Base-by-base conservation (phyloP, 306 rosid species). In the Dryas octopetala region DNA sequence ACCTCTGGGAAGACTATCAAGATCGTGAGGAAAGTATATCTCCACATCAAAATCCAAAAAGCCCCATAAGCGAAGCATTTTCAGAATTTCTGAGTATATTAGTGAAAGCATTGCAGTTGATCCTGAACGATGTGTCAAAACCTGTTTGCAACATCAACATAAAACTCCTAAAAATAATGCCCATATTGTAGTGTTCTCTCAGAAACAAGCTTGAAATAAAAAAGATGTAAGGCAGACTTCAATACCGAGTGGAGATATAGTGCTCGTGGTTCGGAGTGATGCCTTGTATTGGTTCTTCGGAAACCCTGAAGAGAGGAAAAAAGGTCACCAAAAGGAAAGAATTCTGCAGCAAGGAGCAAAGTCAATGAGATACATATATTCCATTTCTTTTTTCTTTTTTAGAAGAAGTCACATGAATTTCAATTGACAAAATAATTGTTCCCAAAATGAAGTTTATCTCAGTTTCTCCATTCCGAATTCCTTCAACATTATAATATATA, bases 31-130 rank as follows among this genome's bases (percentile, higher is more conserved):
- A 75, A 83, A 88, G 78, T 84, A 91, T 81, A 95, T 87, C 82
- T 91, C 98, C 26, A 91, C 96, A 80, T 95, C 98, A 76, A 95
- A 95, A 84, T 87, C 86, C 77, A 95, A 57, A 82, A 95, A 96
- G 61, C 97, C 93, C 98, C 97, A 91, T 59, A 91, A 66, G 47
- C 97, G 96, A 76, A 91, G 95, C 97, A 89, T 95, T 87, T 95
- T 95, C 66, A 95, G 69, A 68, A 95, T 85, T 83, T 95, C 97
- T 0, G 96, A 90, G 79, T 89, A 91, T 78, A 95, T 71, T 62
- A 95, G 93, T 7, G 96, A 89, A 66, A 91, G 89, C 89, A 91
- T 83, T 74, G 95, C 89, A 26, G 86, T 75, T 43, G 97, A 90
- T 72, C 96, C 98, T 19, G 93, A 83, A 62, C 97, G 93, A 75